Conservation (phyloP, 345 rosid genomes). For the Gossypium arboreum region DNA sequence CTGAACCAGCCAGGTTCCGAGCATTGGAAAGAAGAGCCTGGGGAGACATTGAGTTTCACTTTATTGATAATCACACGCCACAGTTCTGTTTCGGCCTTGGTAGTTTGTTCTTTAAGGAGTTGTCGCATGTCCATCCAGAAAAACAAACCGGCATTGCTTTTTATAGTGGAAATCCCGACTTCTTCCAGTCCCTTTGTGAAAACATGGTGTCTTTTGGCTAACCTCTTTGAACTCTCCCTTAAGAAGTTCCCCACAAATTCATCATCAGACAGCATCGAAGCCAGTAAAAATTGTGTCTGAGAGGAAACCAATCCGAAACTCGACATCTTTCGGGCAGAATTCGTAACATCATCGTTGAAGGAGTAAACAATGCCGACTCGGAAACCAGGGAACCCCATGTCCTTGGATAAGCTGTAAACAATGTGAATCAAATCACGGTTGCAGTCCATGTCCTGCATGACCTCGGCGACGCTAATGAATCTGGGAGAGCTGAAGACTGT, state of each 20-base stretch:
- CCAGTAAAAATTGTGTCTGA: constrained; percentile 65
- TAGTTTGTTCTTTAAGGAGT: constrained; percentile 41
- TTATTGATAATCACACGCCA: constrained; percentile 60
- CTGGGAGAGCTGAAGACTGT: constrained; percentile 49
- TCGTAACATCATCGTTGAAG: constrained; percentile 57
- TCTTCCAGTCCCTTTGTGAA: constrained; percentile 46
- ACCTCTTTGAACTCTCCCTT: constrained; percentile 48
- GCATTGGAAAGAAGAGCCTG: constrained; percentile 73
- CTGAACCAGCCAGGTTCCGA: constrained; percentile 83
- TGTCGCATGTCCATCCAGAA: constrained; percentile 80
- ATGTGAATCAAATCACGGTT: constrained; percentile 65
- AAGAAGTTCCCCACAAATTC: constrained; percentile 47
- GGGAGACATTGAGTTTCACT: constrained; percentile 80
- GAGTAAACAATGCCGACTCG: constrained; percentile 80
- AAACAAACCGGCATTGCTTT: constrained; percentile 62
- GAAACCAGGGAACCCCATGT: constrained; percentile 87
- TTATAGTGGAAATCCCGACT: constrained; percentile 49
- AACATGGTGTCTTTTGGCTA: constrained; percentile 38
- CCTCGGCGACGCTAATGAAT: constrained; percentile 65
- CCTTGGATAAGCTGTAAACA: constrained; percentile 82
- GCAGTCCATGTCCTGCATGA: constrained; percentile 41
- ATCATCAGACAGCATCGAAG: constrained; percentile 68
- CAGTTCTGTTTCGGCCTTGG: constrained; percentile 48
- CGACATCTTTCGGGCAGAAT: constrained; percentile 73
- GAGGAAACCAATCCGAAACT: constrained; percentile 83